A percentile compares a stretch with the other conserved stretches of the same genome.
Conservation (phyloP, 768 basidiomycete genomes). For the Cytidiella melzeri region DNA sequence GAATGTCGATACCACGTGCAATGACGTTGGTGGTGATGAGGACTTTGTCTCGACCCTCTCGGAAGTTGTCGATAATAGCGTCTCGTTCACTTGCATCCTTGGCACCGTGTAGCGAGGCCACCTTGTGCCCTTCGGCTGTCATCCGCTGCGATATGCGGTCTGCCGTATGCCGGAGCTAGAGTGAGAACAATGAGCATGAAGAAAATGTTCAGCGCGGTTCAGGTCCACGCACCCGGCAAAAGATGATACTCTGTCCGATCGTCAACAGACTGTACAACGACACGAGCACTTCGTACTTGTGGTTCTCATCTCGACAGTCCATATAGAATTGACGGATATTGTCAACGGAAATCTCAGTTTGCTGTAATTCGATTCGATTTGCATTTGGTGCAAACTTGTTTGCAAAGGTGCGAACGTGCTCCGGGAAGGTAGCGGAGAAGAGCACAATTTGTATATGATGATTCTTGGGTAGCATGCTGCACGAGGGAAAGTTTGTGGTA, state of each 20-base stretch:
- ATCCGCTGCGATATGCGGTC: conserved; percentile 90
- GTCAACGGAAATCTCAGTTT: conserved; percentile 89
- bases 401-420: conserved; percentile 88
- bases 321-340: conserved; percentile 97
- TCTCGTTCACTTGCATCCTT: conserved; percentile 91
- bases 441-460: conserved; percentile 77
- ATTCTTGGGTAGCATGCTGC: conserved; percentile 51
- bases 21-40: conserved; percentile 99
- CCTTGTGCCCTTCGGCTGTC: conserved; percentile 91
- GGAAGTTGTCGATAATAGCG: conserved; percentile 87
- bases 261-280: conserved; percentile 86
- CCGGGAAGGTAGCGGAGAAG: conserved; percentile 98
- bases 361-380: conserved; percentile 94
- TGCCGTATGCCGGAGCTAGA: conserved; percentile 82
- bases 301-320: conserved; percentile 87
- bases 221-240: conserved; percentile 66
- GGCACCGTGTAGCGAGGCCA: conserved; percentile 91
- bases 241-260: conserved; percentile 98
- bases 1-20: conserved; percentile 95
- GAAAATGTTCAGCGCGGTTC: not conserved
- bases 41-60: conserved; percentile 94
- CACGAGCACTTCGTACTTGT: conserved; percentile 95
- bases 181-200: not conserved
- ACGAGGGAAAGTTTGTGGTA: not conserved
- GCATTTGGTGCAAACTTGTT: conserved; percentile 88